Evolutionary conservation across 2,329 filamentous ascomycete genomes (phyloP), one percentile per base, ranked within the genome.

Genomic region (Fusarium ambrosium): DNA sequence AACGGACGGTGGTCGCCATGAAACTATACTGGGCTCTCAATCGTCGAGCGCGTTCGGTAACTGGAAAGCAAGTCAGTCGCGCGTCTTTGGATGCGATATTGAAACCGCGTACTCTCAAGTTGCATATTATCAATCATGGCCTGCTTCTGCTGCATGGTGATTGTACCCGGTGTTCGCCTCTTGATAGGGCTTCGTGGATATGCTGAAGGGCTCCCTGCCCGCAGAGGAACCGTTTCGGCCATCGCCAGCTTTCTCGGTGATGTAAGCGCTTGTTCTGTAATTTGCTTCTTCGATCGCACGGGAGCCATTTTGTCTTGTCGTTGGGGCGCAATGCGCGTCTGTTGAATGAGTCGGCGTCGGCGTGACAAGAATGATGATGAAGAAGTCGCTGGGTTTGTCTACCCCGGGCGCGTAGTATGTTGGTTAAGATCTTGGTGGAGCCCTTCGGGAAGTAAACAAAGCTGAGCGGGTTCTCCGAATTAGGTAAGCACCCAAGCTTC

Each of bases 101-200:
- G 48, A 14, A 7, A 16, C 27, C 27, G 27, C 92, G 72, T 88
- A 97, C 95, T 91, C 84, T 98, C 95, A 45, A 98, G 88, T 80
- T 97, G 94, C 43, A 98, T 84, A 79, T 98, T 97, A 79, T 98
- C 94, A 68, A 98, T 92, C 62, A 98, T 86, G 13, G 93, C 93
- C 83, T 97, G 94, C 84, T 97, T 98, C 81, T 97, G 94, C 45
- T 88, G 87, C 66, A 90, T 82, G 4, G 91, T 92, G 72, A 96
- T 89, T 51, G 88, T 90, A 69, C 89, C 84, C 29, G 71, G 64
- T 79, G 85, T 87, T 74, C 84, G 88, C 84, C 89, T 93, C 83
- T 89, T 92, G 64, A 89, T 87, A 2, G 92, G 92, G 78, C 90
- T 93, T 81, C 85, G 86, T 74, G 80, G 82, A 72, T 78, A 81